These are phyloP conservation scores for Epichloe gansuensis DNA, from an alignment of 2,329 filamentous ascomycete species.

Conservation along the genomic window DNA sequence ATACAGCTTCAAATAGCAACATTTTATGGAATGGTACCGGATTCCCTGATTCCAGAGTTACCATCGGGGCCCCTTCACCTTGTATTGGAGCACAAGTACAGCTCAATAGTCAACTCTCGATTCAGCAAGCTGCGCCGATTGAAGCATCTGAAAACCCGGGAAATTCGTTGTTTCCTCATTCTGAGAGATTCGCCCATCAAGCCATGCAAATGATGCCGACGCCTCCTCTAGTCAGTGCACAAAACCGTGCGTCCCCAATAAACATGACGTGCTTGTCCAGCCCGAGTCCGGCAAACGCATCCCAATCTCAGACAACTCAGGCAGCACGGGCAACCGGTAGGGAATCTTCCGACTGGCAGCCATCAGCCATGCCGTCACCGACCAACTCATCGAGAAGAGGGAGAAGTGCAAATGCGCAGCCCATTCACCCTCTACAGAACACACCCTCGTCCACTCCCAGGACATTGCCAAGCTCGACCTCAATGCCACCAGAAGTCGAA, in stretches of 20 bases:
- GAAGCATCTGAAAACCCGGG: background rate
- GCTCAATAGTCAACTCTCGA: background rate
- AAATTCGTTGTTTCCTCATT: background rate
- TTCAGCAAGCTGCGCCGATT: background rate
- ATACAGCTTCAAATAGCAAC: background rate
- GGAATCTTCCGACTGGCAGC: background rate
- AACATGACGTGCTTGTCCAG: background rate
- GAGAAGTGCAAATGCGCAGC: background rate
- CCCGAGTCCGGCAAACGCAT: background rate
- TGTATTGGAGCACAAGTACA: background rate
- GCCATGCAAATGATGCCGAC: background rate
- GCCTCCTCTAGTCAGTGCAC: background rate
- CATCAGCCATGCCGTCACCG: background rate
- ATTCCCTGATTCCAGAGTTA: background rate
- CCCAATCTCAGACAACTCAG: background rate
- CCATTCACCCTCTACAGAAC: background rate
- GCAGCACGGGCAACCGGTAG: background rate
- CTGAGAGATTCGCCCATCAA: background rate
- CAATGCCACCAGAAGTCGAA: background rate
- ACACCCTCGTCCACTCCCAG: background rate
- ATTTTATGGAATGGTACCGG: background rate
- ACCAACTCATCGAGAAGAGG: background rate
- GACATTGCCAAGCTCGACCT: background rate
- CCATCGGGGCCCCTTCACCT: background rate
- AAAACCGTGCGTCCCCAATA: background rate